Evolutionary conservation across 345 rosid species (phyloP).

Genomic region (Eucalyptus curtisii): DNA sequence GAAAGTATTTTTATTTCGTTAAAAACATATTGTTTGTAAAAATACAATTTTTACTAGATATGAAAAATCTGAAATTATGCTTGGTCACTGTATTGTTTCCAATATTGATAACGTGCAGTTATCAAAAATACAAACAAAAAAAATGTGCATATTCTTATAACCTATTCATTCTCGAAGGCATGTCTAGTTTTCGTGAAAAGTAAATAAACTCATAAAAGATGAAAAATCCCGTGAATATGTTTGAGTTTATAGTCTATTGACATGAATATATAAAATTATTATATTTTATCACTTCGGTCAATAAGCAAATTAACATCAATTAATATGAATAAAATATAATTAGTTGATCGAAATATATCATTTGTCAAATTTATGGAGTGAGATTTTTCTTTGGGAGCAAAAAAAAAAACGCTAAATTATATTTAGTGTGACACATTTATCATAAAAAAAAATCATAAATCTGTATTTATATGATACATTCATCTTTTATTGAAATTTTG

Average conservation of each 20-base stretch:
- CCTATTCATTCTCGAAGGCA: not conserved
- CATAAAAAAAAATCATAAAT: accelerated
- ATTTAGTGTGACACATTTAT: too few relatives aligned
- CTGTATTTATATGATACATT: accelerated
- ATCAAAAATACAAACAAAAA: not conserved
- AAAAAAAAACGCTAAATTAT: too few relatives aligned
- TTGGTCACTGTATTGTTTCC: not conserved
- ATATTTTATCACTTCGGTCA: not conserved
- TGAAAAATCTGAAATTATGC: not conserved
- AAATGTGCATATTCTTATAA: not conserved
- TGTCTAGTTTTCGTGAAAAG: not conserved
- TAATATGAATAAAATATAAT: not conserved
- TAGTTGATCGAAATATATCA: not conserved
- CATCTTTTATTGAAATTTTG: accelerated
- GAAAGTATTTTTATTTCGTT: not conserved
- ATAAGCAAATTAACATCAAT: not conserved
- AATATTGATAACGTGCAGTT: not conserved
- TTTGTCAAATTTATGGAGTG: not conserved
- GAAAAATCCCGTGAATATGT: not conserved
- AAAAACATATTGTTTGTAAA: not conserved
- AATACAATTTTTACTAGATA: not conserved
- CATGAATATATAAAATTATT: not conserved
- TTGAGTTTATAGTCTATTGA: not conserved
- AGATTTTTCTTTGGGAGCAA: not conserved
- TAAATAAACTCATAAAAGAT: not conserved